These are phyloP conservation scores for Candida fluviatilis DNA, from an alignment of 805 yeast species.

Conservation along the genomic window DNA sequence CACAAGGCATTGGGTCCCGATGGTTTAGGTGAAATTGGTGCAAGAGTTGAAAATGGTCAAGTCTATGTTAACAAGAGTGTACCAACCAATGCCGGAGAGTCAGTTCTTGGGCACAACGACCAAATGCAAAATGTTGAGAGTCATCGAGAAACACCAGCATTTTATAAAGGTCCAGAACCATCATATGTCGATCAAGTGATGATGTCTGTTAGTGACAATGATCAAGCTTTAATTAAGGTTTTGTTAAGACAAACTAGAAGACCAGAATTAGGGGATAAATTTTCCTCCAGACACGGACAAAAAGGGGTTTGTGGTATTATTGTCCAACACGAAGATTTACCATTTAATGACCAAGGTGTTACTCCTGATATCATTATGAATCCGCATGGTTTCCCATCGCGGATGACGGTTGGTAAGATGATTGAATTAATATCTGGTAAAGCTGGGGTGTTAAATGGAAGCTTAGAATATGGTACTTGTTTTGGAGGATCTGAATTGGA, in stretches of 20 bases:
- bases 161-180: conserved; percentile 93
- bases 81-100: conserved; percentile 79
- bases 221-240: conserved; percentile 90
- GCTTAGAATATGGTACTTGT: conserved; percentile 94
- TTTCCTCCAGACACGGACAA: conserved; percentile 96
- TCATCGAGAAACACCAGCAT: conserved; percentile 87
- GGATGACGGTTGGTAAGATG: conserved; percentile 99
- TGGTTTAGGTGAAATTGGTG: conserved; percentile 96
- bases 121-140: conserved; percentile 42
- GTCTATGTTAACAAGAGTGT: conserved; percentile 90
- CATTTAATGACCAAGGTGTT: conserved; percentile 89
- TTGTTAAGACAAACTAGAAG: conserved; percentile 91
- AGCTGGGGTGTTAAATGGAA: conserved; percentile 93
- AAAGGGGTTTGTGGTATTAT: conserved; percentile 99
- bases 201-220: conserved; percentile 95
- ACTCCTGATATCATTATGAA: conserved; percentile 96
- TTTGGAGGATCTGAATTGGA: conserved; percentile 96
- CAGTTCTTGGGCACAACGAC: conserved; percentile 41
- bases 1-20: conserved; percentile 88
- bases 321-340: conserved; percentile 95
- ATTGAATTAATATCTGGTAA: conserved; percentile 93
- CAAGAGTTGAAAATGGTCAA: conserved; percentile 86
- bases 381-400: conserved; percentile 99
- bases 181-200: conserved; percentile 94
- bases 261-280: conserved; percentile 96